Base-by-base conservation (phyloP, 2,329 filamentous ascomycete genomes). In the Venturia aucupariae region DNA sequence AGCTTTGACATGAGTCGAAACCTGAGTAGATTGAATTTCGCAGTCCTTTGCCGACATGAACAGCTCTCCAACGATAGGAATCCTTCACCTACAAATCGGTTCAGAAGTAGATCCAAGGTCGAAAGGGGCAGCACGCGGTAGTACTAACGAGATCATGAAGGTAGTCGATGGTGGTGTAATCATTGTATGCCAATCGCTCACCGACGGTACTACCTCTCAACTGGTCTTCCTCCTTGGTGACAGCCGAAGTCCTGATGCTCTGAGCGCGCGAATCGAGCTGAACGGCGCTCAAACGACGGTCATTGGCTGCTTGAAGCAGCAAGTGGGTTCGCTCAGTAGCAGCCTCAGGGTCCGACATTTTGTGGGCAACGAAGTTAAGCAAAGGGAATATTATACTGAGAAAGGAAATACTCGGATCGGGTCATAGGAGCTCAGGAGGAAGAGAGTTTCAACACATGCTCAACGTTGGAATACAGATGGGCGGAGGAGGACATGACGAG, bases 91-190 rank as follows among this genome's bases (percentile, higher is more conserved):
- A 62, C 11, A 27, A 27, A 11, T 39, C 30, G 19, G 22, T 24
- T 55, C 22, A 65, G 41, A 39, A 15, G 59, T 15, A 7, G 27
- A 0, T 42, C 24, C 64, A 24, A 19, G 15, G 38, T 11, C 3
- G 5, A 51, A 27, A 24, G 24, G 5, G 22, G 17, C 17, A n/a
- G 22, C 13, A 15, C 10, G 13, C 22, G 60, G 22, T 60, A 24
- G 24, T 27, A 27, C 54, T 19, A 41, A 82, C 81, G 64, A 86
- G 71, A 68, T 84, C 82, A 70, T 84, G 84, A 11, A 86, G 75
- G 83, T 83, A 86, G 71, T 86, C 83, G 65, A 86, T 85, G 1
- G 83, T 84, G 8, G 80, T 82, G 68, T 86, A 86, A 67, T 85
- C 81, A 69, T 84, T 85, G 69, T 86, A 86, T 0, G 82, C 80